Conservation (phyloP, 768 basidiomycete genomes). For the Serpula lacrymans region DNA sequence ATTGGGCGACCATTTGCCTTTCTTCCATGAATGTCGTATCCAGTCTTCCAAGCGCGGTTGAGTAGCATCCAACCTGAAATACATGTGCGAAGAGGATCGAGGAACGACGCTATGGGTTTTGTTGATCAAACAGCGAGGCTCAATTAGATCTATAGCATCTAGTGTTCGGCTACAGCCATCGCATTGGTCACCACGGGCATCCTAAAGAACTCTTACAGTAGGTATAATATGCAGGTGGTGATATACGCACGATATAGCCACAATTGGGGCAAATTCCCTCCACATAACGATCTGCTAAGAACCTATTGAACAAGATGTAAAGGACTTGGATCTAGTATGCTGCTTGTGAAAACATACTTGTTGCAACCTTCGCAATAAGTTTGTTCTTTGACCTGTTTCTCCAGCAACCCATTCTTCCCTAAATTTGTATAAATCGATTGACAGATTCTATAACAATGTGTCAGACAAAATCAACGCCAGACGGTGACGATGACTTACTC, state of each 20-base stretch:
- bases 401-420: slow-evolving; percentile 69
- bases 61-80: slow-evolving; percentile 78
- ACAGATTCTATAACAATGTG: slow-evolving; percentile 57
- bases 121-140: slow-evolving; percentile 91
- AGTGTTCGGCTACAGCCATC: slow-evolving; percentile 90
- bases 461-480: neutral
- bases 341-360: slow-evolving; percentile 46
- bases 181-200: slow-evolving; percentile 98
- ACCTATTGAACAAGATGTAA: slow-evolving; percentile 42
- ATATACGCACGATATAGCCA: slow-evolving; percentile 61
- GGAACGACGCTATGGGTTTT: slow-evolving; percentile 75
- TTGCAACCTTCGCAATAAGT: slow-evolving; percentile 92
- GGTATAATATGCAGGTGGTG: neutral
- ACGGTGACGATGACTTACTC: slow-evolving; percentile 48
- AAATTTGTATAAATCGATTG: slow-evolving; percentile 89
- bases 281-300: slow-evolving; percentile 95
- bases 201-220: slow-evolving; percentile 40
- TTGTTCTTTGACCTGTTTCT: slow-evolving; percentile 85
- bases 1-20: slow-evolving; percentile 91
- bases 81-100: slow-evolving; percentile 84
- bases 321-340: slow-evolving; percentile 2
- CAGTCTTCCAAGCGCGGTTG: slow-evolving; percentile 85
- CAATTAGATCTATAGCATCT: slow-evolving; percentile 89
- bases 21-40: slow-evolving; percentile 75
- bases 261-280: slow-evolving; percentile 98